Evolutionary conservation across 2,329 filamentous ascomycete species (phyloP), one percentile per base, ranked within the genome.

Genomic region (Colletotrichum chlorophyti): DNA sequence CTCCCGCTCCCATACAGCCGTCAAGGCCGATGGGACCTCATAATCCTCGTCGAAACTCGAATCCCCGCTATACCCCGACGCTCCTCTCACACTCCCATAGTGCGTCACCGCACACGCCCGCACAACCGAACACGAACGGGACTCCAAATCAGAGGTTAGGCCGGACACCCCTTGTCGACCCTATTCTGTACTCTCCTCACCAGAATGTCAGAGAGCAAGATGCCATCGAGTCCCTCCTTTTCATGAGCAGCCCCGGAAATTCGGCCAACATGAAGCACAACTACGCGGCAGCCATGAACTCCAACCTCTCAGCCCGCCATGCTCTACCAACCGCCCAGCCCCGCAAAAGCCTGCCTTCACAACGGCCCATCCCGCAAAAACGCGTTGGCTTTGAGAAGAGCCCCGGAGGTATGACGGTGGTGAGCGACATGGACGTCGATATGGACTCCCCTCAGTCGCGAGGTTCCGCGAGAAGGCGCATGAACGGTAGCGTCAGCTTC

Each of bases 171-270:
- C 74, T 71, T 47, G 70, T 73, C 17, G 81, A 84, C 51, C 79
- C 83, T 7, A 83, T 87, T 14, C 74, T 90, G 5, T 86, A 87
- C 60, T 90, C 89, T 26, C 87, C 88, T 1, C 88, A 87, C 53
- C 88, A 91, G 62, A 86, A 86, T 19, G 76, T 84, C 8, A 84
- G 90, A 48, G 91, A 95, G 68, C 90, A 93, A 67, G 91, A 94
- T 66, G 91, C 91, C 6, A 86, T 94, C 42, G 91, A 93, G 68
- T 89, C 90, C 1, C 74, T 95, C 21, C 78, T 94, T 23, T 93
- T 93, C 68, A 90, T 95, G 86, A 92, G 90, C 67, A 91, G 88
- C 62, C 90, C 90, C 0, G 88, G 88, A 14, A 90, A 91, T 70
- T 89, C 88, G 40, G 79, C 83, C 37, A 86, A 85, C 60, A 72